Conservation (phyloP, 495 filamentous ascomycete species). For the Penicillium canescens region DNA sequence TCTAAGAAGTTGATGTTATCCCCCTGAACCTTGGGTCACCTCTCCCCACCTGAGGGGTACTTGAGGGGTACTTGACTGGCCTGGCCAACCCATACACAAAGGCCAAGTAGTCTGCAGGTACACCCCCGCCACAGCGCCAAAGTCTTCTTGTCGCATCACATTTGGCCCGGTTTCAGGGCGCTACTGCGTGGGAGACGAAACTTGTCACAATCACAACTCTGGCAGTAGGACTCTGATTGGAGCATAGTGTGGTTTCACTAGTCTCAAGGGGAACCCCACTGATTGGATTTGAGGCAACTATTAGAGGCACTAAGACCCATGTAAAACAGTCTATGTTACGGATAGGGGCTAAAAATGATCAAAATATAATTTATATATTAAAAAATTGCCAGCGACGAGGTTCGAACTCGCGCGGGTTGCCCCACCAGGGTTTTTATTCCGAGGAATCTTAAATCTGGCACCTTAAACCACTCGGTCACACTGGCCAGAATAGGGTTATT, state of each 20-base stretch:
- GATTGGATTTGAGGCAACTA: neutral
- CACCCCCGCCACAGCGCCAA: conserved; percentile 11
- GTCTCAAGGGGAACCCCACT: neutral
- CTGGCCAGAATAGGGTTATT: no score
- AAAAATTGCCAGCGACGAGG: no score
- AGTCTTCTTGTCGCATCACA: conserved; percentile 1
- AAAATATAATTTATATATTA: no score
- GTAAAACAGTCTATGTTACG: conserved; percentile 7
- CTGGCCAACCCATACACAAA: no score
- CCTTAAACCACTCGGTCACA: no score
- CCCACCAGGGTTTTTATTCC: no score
- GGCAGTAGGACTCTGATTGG: conserved; percentile 5
- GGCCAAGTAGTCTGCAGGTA: neutral
- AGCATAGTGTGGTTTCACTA: conserved; percentile 3
- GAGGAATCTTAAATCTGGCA: no score
- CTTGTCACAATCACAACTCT: conserved; percentile 10
- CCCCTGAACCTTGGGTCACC: conserved; percentile 12
- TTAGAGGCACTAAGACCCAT: neutral
- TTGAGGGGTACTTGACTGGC: neutral
- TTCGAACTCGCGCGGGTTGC: no score
- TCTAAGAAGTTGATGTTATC: neutral
- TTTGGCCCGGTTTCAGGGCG: neutral
- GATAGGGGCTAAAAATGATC: no score
- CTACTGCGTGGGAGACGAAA: conserved; percentile 9
- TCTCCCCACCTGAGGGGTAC: conserved; percentile 3